Conservation (phyloP, 75 land plant species). For the Cupressus sempervirens region DNA sequence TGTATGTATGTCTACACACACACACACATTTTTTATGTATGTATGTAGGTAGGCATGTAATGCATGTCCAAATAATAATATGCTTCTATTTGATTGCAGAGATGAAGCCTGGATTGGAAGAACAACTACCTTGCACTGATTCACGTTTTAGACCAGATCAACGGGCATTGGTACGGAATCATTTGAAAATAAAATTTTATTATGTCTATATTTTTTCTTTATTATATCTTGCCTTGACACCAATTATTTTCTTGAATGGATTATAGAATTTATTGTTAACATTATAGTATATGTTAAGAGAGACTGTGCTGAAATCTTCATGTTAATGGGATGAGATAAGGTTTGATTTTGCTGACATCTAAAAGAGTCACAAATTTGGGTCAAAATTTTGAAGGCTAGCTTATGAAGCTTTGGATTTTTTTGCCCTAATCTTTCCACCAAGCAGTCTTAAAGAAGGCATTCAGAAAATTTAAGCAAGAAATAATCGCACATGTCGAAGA, state of each 20-base stretch:
- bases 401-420: too few relatives aligned
- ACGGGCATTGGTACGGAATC: slow-evolving; percentile 34
- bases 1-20: too few relatives aligned
- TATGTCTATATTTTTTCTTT: neutral
- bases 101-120: slow-evolving; percentile 28
- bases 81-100: slow-evolving; percentile 18
- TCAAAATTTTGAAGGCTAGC: too few relatives aligned
- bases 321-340: too few relatives aligned
- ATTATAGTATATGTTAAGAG: neutral
- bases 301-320: neutral
- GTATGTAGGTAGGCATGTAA: neutral
- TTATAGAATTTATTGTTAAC: neutral
- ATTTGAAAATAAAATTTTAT: neutral
- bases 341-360: too few relatives aligned
- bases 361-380: too few relatives aligned
- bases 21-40: neutral
- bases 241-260: neutral
- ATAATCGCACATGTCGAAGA: too few relatives aligned
- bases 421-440: too few relatives aligned
- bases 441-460: too few relatives aligned
- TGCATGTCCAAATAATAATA: neutral
- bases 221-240: neutral
- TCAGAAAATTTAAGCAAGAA: too few relatives aligned
- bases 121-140: slow-evolving; percentile 35
- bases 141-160: slow-evolving; percentile 43